These are phyloP conservation scores for Thinopyrum elongatum DNA, from an alignment of 176 grass and related monocot genomes.

Conservation along the genomic window DNA sequence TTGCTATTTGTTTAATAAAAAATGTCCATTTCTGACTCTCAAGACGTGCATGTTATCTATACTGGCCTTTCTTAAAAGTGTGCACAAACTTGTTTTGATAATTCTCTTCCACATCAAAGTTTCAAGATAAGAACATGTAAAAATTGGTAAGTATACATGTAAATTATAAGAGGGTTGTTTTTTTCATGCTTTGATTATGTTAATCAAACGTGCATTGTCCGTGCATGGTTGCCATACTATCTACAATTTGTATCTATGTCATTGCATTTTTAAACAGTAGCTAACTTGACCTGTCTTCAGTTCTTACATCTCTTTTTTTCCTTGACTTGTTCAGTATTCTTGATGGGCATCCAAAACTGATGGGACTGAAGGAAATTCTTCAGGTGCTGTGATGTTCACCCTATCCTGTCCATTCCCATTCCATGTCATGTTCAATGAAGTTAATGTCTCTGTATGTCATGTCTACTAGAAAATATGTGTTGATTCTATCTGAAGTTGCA, in stretches of 20 bases:
- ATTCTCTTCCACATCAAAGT: background rate
- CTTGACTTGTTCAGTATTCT: conserved; percentile 74
- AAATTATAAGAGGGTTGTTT: background rate
- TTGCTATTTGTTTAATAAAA: background rate
- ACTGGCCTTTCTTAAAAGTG: conserved; percentile 3
- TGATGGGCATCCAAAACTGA: conserved; percentile 86
- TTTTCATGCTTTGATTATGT: background rate
- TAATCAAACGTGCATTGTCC: background rate
- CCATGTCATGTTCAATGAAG: background rate
- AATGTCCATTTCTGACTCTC: background rate
- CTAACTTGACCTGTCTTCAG: background rate
- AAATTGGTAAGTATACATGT: background rate
- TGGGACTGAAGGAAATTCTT: conserved; percentile 97
- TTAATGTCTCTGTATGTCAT: conserved; percentile 3
- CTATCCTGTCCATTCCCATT: background rate
- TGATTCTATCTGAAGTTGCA: conserved; percentile 8
- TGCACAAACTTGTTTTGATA: background rate
- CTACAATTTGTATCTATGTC: background rate
- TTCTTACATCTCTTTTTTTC: conserved; percentile 43
- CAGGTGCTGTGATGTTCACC: conserved; percentile 48
- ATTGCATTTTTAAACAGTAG: background rate
- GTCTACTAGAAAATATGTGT: background rate
- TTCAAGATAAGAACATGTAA: background rate
- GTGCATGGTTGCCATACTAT: background rate
- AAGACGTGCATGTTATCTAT: background rate